These are phyloP conservation scores for Mayamaea pseudoterrestris DNA, from an alignment of 108 stramenopile genomes.

Conservation along the genomic window DNA sequence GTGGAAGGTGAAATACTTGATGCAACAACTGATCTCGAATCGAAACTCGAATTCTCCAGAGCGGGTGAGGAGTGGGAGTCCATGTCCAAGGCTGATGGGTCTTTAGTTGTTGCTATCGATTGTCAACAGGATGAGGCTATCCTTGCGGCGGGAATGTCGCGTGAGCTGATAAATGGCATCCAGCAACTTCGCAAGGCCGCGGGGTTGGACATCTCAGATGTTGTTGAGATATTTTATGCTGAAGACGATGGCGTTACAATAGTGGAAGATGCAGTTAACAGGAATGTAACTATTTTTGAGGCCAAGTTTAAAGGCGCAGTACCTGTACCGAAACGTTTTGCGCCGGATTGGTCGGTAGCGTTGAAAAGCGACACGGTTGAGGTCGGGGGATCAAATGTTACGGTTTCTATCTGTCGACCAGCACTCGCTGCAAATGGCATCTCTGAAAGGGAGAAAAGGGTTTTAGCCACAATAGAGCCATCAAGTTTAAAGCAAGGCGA, in stretches of 20 bases:
- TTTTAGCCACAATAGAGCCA: constrained; percentile 58
- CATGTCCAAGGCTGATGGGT: constrained; percentile 66
- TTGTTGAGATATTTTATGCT: constrained; percentile 83
- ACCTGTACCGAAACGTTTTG: constrained; percentile 62
- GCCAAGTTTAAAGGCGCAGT: constrained; percentile 73
- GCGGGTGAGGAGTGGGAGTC: constrained; percentile 90
- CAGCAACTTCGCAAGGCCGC: constrained; percentile 94
- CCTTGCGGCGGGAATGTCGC: constrained; percentile 76
- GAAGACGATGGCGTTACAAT: constrained; percentile 52
- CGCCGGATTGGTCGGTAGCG: constrained; percentile 51
- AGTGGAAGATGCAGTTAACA: constrained; percentile 54
- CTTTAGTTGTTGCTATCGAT: constrained; percentile 90
- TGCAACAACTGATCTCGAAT: constrained; percentile 65
- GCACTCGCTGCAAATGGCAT: constrained; percentile 40
- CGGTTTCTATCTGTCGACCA: constrained; percentile 68
- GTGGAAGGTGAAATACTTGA: constrained; percentile 73
- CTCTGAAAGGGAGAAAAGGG: too few relatives aligned
- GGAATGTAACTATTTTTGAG: constrained; percentile 54
- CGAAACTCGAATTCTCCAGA: constrained; percentile 85
- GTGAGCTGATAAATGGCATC: constrained; percentile 91
- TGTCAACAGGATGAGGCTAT: constrained; percentile 92
- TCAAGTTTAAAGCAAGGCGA: constrained; percentile 19
- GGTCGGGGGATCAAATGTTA: constrained; percentile 61
- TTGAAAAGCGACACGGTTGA: constrained; percentile 56
- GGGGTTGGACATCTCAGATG: constrained; percentile 76